phyloP scores from a whole-genome alignment of 2,329 filamentous ascomycete species.

The Penicillium palitans region DNA sequence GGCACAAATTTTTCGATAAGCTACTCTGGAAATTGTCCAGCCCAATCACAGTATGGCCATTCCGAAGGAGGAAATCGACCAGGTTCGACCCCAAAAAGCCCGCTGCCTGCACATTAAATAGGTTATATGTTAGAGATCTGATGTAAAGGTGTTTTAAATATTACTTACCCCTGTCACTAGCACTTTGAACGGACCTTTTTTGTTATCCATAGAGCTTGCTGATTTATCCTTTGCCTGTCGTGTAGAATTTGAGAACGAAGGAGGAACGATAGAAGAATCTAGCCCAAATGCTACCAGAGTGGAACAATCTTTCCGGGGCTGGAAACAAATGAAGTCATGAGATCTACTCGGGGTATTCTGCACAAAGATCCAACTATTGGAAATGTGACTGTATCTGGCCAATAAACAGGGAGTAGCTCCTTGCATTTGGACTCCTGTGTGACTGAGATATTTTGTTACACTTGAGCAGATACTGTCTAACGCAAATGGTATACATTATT shows the following conservation, averaged over 20 bases:
- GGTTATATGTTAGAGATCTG: not conserved
- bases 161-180: slow-evolving; percentile 1
- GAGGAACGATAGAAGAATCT: not conserved
- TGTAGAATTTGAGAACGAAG: not conserved
- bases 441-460: not conserved
- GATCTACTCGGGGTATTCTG: not conserved
- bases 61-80: slow-evolving; percentile 17
- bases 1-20: slow-evolving; percentile 10
- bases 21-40: slow-evolving; percentile 20
- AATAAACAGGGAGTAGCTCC: not conserved
- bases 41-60: slow-evolving; percentile 17
- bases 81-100: slow-evolving; percentile 21
- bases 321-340: not conserved
- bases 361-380: not conserved
- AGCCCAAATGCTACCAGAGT: not conserved
- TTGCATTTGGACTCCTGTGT: not conserved
- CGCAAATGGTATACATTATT: not conserved
- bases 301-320: not conserved
- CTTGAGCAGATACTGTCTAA: not conserved
- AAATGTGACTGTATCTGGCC: not conserved
- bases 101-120: slow-evolving; percentile 10
- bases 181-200: not conserved
- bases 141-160: not conserved
- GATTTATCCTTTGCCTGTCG: not conserved
- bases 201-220: not conserved